Evolutionary conservation across 2,329 filamentous ascomycete species (phyloP).

Genomic region (Parascedosporium putredinis): DNA sequence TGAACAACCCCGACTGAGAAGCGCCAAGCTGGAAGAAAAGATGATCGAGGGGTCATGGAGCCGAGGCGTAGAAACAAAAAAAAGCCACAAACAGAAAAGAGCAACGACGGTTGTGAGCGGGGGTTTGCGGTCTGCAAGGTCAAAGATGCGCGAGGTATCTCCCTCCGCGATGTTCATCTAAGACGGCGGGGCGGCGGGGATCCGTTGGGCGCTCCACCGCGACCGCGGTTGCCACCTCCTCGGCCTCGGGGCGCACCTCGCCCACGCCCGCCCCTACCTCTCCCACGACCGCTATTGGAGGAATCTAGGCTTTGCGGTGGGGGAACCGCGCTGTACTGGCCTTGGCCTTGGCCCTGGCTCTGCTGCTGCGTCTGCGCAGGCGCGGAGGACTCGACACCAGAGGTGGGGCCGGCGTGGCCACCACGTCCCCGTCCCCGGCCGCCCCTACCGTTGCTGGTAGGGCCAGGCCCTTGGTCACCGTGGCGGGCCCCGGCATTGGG

Average conservation of each 20-base stretch:
- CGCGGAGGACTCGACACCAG: too few species aligned
- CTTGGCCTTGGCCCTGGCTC: conserved; percentile 11
- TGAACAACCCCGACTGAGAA: too few species aligned
- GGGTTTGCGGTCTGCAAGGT: too few species aligned
- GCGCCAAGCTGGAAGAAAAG: too few species aligned
- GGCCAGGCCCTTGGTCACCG: conserved; percentile 3
- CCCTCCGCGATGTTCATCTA: conserved; percentile 8
- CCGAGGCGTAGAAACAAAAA: too few species aligned
- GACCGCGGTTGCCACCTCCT: conserved; percentile 24
- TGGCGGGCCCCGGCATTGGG: not conserved
- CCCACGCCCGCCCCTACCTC: conserved; percentile 28
- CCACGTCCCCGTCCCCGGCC: conserved; percentile 20
- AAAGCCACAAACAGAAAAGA: too few species aligned
- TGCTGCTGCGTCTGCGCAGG: conserved; percentile 20
- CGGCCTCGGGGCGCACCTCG: conserved; percentile 29
- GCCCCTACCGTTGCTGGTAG: conserved; percentile 5
- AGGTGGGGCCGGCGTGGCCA: too few species aligned
- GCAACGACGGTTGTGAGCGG: too few species aligned
- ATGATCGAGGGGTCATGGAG: too few species aligned
- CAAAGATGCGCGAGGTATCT: not conserved
- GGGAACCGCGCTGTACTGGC: conserved; percentile 43
- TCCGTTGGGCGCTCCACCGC: too few species aligned
- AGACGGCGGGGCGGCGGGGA: conserved; percentile 8
- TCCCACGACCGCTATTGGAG: conserved; percentile 20
- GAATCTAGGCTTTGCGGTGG: conserved; percentile 48